Conservation (phyloP, 2,329 filamentous ascomycete genomes). For the Cytospora mali region DNA sequence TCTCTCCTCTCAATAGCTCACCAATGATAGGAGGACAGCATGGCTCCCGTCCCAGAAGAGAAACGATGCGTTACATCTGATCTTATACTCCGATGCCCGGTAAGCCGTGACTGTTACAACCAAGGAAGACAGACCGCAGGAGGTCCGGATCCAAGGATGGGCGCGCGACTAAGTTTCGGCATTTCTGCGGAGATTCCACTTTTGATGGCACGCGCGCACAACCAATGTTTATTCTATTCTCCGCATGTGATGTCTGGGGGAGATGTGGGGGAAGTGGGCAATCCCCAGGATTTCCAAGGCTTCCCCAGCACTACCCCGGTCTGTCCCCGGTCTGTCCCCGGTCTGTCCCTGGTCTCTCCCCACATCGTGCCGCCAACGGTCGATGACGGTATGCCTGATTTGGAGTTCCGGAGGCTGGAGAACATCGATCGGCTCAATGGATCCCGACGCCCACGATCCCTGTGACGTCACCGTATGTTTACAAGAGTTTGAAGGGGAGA, state of each 20-base stretch:
- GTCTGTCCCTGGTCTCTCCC: background rate
- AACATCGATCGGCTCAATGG: too few species aligned
- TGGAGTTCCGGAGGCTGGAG: background rate
- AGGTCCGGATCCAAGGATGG: background rate
- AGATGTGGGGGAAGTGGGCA: background rate
- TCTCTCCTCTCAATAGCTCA: too few species aligned
- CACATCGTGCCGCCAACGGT: background rate
- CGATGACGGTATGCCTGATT: background rate
- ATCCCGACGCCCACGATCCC: background rate
- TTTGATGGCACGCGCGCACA: background rate
- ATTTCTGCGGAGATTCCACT: background rate
- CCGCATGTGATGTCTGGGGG: background rate
- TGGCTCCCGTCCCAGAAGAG: background rate
- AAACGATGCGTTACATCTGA: background rate
- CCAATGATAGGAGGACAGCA: background rate
- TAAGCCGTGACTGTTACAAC: background rate
- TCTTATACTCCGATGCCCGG: background rate
- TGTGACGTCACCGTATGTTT: background rate
- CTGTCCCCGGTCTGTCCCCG: too few species aligned
- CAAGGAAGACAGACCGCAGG: background rate
- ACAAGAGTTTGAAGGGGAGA: background rate
- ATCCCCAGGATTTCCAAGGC: background rate
- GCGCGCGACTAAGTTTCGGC: background rate
- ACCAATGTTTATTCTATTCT: background rate
- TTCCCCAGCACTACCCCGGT: background rate